Evolutionary conservation across 2,329 filamentous ascomycete genomes (phyloP).

Genomic region (Arachnopeziza araneosa): DNA sequence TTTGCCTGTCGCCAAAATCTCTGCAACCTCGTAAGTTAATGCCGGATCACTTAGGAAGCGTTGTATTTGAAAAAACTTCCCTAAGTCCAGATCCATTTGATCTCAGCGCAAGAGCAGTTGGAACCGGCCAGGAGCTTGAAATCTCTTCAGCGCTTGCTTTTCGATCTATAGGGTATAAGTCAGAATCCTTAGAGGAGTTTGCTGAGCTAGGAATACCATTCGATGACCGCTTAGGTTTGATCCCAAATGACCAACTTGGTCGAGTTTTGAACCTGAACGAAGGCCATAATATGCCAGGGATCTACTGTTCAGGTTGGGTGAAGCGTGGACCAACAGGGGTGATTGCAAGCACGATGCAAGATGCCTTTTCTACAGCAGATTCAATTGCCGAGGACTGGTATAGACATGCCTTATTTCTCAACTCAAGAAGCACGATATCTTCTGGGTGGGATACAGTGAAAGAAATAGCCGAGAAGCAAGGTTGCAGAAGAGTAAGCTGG

Average conservation of each 20-base stretch:
- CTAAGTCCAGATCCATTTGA: constrained; percentile 51
- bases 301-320: constrained; percentile 96
- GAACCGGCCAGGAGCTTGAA: constrained; percentile 44
- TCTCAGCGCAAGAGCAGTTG: constrained; percentile 42
- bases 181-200: constrained; percentile 70
- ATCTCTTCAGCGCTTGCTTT: constrained; percentile 72
- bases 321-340: constrained; percentile 92
- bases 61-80: constrained; percentile 60
- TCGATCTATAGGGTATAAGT: constrained; percentile 92
- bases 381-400: constrained; percentile 76
- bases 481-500: constrained; percentile 68
- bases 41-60: constrained; percentile 48
- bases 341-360: constrained; percentile 92
- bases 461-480: constrained; percentile 48
- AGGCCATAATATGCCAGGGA: constrained; percentile 48
- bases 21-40: constrained; percentile 47
- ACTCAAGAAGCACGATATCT: constrained; percentile 36
- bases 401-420: constrained; percentile 41
- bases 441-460: constrained; percentile 75
- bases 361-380: constrained; percentile 86
- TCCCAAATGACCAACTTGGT: constrained; percentile 77
- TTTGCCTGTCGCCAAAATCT: constrained; percentile 69
- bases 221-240: constrained; percentile 65
- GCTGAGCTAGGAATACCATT: constrained; percentile 71
- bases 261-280: constrained; percentile 48